Base-by-base conservation (phyloP, 192 early-diverging fungal genomes). In the Backusella mclennaniae region DNA sequence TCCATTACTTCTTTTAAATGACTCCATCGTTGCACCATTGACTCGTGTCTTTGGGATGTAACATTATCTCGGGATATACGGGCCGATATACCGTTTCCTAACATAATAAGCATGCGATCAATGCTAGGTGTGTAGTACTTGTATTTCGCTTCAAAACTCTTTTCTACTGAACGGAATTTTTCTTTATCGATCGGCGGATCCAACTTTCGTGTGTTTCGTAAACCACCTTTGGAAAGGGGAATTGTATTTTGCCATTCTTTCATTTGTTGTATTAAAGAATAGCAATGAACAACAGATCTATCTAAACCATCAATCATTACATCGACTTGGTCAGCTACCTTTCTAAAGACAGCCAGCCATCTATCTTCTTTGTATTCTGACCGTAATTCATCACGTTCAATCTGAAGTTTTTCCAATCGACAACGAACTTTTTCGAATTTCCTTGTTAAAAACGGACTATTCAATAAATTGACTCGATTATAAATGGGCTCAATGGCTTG, bases 261-360 rank as follows among this genome's bases (percentile, higher is more conserved):
- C 7, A 77, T 71, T 53, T 72, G 70, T 19, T 75, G 76, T 33
- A 82, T 66, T 26, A 75, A 36, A 5, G 44, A 49, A 21, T 86
- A 80, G 66, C 89, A 88, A 56, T 90, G 89, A 21, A 71, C 46
- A 21, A 87, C 83, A 1, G 85, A 84, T 42, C 82, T 77, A 49
- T 90, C 89, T 41, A 90, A 79, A 6, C 83, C 83, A 44, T 90
- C 87, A 75, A 90, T 88, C 89, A 90, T 90, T 9, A 78, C 80
- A 79, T 83, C 84, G 21, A 87, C 87, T 71, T 90, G 83, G 67
- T 85, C 79, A 1, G 87, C 79, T 14, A 87, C 85, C 49, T 87
- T 84, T 29, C 85, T 84, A 77, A 90, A 90, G n/a, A 87, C 84
- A 7, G 79, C 79, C n/a, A 87, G 74, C 89, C 89, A 90, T 63